Conservation (phyloP, 2,329 filamentous ascomycete genomes). For the Bertia moriformis region DNA sequence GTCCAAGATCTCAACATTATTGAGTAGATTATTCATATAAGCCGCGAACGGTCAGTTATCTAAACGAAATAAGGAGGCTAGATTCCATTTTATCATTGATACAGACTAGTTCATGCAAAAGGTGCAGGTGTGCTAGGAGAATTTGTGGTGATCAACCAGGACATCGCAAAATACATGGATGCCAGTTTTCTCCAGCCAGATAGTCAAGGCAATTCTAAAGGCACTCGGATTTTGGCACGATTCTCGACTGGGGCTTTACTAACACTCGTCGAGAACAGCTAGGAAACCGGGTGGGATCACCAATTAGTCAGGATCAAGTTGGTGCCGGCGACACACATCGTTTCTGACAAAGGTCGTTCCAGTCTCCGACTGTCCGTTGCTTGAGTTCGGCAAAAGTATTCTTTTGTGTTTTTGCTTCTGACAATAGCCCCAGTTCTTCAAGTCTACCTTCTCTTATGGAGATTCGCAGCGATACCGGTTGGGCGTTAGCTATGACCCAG, state of each 20-base stretch:
- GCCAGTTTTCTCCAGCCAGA: conserved; percentile 35
- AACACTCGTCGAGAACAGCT: not conserved
- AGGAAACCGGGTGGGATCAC: not conserved
- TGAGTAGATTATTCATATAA: conserved; percentile 39
- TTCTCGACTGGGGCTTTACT: not conserved
- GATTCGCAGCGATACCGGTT: conserved; percentile 41
- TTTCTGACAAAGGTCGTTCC: conserved; percentile 11
- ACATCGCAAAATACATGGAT: conserved; percentile 37
- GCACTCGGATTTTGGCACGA: conserved; percentile 14
- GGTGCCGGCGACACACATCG: not conserved
- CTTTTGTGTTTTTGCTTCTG: no score
- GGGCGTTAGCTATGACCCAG: conserved; percentile 41
- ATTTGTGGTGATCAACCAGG: conserved; percentile 39
- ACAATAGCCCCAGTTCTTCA: conserved; percentile 32
- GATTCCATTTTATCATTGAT: no score
- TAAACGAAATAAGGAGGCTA: no score
- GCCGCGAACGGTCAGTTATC: conserved; percentile 36
- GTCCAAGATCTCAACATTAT: conserved; percentile 37
- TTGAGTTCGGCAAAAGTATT: no score
- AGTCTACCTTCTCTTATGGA: conserved; percentile 35
- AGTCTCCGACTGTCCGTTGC: no score
- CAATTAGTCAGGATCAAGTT: not conserved
- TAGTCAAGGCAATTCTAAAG: no score
- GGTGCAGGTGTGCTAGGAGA: conserved; percentile 34
- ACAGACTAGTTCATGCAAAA: conserved; percentile 31